Evolutionary conservation across 2,329 filamentous ascomycete genomes (phyloP).

Genomic region (Colletotrichum sansevieriae): DNA sequence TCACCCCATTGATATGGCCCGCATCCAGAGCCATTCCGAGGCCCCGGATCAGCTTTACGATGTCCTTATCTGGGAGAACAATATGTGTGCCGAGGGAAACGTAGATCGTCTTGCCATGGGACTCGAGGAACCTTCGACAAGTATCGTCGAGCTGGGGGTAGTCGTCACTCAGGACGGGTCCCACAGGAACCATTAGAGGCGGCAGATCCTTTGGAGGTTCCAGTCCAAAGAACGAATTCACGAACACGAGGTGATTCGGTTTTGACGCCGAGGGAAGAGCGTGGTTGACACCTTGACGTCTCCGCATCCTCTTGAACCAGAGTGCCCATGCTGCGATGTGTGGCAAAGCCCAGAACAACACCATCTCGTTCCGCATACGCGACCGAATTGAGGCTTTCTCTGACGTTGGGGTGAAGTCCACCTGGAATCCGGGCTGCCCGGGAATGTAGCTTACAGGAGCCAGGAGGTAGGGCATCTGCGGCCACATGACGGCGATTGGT

Average conservation of each 20-base stretch:
- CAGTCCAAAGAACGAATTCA: conserved; percentile 60
- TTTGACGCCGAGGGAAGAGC: conserved; percentile 48
- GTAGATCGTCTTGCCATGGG: conserved; percentile 46
- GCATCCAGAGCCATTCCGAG: conserved; percentile 46
- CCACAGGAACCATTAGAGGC: conserved; percentile 54
- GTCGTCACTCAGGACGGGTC: conserved; percentile 54
- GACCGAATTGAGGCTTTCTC: conserved; percentile 55
- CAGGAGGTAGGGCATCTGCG: conserved; percentile 57
- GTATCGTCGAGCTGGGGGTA: conserved; percentile 49
- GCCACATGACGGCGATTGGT: conserved; percentile 55
- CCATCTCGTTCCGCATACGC: conserved; percentile 50
- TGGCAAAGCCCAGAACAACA: conserved; percentile 48
- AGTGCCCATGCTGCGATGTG: conserved; percentile 41
- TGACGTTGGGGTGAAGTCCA: conserved; percentile 52
- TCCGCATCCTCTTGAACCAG: conserved; percentile 52
- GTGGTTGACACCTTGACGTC: conserved; percentile 50
- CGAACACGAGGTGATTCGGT: conserved; percentile 56
- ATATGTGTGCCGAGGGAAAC: conserved; percentile 57
- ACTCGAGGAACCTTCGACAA: conserved; percentile 48
- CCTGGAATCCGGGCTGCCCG: conserved; percentile 57
- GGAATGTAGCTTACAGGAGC: conserved; percentile 55
- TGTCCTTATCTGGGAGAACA: conserved; percentile 47
- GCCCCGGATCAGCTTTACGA: conserved; percentile 49
- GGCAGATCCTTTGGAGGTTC: conserved; percentile 58
- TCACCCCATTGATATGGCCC: conserved; percentile 15